Conservation (phyloP, 2,329 filamentous ascomycete genomes). For the Penicillium sp. region DNA sequence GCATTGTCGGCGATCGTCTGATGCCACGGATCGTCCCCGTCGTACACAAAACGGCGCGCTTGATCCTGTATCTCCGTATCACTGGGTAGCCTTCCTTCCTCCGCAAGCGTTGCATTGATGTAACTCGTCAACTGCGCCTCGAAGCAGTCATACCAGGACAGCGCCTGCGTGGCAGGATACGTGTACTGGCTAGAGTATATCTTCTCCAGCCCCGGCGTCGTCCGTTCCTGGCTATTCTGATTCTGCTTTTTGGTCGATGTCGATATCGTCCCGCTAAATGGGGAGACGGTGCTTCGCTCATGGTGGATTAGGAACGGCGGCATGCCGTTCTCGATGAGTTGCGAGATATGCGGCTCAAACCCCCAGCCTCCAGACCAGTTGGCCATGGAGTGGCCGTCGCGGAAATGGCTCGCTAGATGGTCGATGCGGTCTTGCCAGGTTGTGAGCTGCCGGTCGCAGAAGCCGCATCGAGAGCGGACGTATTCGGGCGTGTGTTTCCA, state of each 20-base stretch:
- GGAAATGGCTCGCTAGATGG: slow-evolving; percentile 39
- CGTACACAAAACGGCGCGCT: slow-evolving; percentile 7
- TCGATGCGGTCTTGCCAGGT: slow-evolving; percentile 32
- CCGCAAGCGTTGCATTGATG: not conserved
- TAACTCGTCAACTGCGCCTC: slow-evolving; percentile 7
- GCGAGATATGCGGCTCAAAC: slow-evolving; percentile 34
- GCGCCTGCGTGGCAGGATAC: slow-evolving; percentile 3
- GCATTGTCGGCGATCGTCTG: slow-evolving; percentile 12
- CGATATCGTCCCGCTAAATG: slow-evolving; percentile 16
- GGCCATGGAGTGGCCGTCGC: slow-evolving; percentile 34
- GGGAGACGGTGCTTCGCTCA: slow-evolving; percentile 26
- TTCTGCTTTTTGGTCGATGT: not conserved
- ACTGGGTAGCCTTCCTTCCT: not conserved
- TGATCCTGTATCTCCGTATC: slow-evolving; percentile 11
- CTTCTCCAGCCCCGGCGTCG: not conserved
- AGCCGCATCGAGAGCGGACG: slow-evolving; percentile 41
- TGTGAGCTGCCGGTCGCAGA: slow-evolving; percentile 27
- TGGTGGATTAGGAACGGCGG: slow-evolving; percentile 36
- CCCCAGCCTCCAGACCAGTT: slow-evolving; percentile 39
- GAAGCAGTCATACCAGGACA: slow-evolving; percentile 7
- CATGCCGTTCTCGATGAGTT: slow-evolving; percentile 36
- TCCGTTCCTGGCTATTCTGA: not conserved
- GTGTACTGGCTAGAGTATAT: slow-evolving; percentile 5
- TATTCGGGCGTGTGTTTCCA: slow-evolving; percentile 52
- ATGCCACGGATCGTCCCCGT: slow-evolving; percentile 11